A percentile compares a stretch with the other conserved stretches of the same genome.
Evolutionary conservation across 2,329 filamentous ascomycete species (phyloP).

Genomic region (Fusarium pininemorale): DNA sequence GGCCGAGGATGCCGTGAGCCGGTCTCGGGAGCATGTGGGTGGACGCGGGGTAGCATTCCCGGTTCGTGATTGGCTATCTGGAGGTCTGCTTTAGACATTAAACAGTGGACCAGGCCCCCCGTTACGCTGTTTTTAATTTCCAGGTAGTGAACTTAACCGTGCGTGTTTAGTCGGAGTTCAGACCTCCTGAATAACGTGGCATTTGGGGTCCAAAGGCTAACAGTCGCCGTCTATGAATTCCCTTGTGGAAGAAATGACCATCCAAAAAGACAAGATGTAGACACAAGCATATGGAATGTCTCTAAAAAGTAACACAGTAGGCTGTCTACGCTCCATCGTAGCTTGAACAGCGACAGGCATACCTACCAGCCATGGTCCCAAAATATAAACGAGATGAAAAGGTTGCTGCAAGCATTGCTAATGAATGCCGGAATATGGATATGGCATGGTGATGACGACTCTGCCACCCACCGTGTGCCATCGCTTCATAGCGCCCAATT

Average conservation of each 20-base stretch:
- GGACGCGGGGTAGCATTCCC: slow-evolving; percentile 38
- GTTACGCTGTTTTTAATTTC: background rate
- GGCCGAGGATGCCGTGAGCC: slow-evolving; percentile 41
- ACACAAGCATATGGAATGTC: background rate
- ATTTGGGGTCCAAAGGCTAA: slow-evolving; percentile 3
- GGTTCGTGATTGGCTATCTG: slow-evolving; percentile 28
- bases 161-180: slow-evolving; percentile 8
- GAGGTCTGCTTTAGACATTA: background rate
- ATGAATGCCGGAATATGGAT: slow-evolving; percentile 4
- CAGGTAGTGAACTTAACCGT: slow-evolving; percentile 10
- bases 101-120: background rate
- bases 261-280: background rate
- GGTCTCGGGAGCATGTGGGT: slow-evolving; percentile 41
- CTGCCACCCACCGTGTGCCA: background rate
- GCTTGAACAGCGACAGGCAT: background rate
- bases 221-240: background rate
- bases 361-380: background rate
- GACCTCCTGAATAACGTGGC: slow-evolving; percentile 25
- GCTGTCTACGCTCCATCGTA: background rate
- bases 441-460: slow-evolving; percentile 26
- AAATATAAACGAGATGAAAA: background rate
- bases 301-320: background rate
- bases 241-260: background rate
- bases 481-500: background rate
- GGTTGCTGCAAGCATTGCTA: slow-evolving; percentile 13